These are phyloP conservation scores for Vanderwaltozyma yarrowii DNA, from an alignment of 805 yeast species.

Conservation along the genomic window DNA sequence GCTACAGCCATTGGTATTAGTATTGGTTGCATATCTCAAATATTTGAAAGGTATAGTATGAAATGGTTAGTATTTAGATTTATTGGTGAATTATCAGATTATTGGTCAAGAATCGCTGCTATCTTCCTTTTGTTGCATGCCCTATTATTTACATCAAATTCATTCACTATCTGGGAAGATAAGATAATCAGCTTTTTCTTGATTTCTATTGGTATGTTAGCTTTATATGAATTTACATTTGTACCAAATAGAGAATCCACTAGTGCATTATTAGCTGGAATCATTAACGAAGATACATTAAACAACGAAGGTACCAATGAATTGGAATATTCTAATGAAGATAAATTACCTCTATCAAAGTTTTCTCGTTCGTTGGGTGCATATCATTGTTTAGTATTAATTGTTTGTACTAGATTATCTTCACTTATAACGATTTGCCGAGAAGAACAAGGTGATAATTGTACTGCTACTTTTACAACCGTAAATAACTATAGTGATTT, in stretches of 20 bases:
- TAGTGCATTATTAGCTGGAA: constrained; percentile 29
- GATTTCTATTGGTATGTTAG: constrained; percentile 53
- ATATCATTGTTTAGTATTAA: constrained; percentile 59
- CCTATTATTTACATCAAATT: constrained; percentile 74
- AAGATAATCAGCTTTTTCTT: constrained; percentile 53
- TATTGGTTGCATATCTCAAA: constrained; percentile 66
- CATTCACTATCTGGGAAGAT: constrained; percentile 93
- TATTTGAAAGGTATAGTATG: constrained; percentile 65
- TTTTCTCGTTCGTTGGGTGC: constrained; percentile 50
- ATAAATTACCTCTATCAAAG: constrained; percentile 27
- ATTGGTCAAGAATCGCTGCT: constrained; percentile 68
- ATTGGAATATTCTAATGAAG: constrained; percentile 20
- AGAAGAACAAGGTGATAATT: constrained; percentile 80
- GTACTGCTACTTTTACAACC: constrained; percentile 61
- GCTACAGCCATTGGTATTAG: constrained; percentile 65
- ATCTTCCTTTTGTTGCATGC: constrained; percentile 53
- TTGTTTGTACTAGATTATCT: constrained; percentile 54
- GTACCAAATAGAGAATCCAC: constrained; percentile 31
- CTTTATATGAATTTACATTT: constrained; percentile 34
- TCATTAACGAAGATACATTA: constrained; percentile 22
- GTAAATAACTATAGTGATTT: constrained; percentile 42
- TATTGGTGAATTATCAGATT: constrained; percentile 52
- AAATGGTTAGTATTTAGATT: constrained; percentile 48
- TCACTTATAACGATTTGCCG: constrained; percentile 74
- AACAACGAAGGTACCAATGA: constrained; percentile 21